Conservation (phyloP, 2,329 filamentous ascomycete species). For the Fusarium dimerum region DNA sequence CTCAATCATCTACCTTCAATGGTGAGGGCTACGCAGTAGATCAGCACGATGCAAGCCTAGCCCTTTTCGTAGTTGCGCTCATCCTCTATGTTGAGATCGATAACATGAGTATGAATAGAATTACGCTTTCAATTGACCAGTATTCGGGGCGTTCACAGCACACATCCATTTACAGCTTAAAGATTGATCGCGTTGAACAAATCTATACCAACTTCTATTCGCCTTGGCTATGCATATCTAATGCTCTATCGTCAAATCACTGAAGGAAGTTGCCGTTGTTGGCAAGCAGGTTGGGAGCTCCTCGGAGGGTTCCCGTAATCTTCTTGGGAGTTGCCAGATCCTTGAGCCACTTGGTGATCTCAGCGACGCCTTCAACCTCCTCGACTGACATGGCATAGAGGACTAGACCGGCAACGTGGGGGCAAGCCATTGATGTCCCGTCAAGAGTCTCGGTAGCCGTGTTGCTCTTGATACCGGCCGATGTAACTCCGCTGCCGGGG, state of each 20-base stretch:
- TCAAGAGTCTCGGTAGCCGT: constrained; percentile 49
- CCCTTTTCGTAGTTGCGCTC: no score
- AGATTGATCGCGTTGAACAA: no score
- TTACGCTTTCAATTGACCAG: no score
- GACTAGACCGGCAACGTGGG: constrained; percentile 60
- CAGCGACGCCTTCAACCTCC: constrained; percentile 33
- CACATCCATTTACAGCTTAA: no score
- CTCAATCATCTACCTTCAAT: no score
- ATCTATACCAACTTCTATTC: no score
- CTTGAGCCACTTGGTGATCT: constrained; percentile 44
- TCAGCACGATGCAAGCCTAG: no score
- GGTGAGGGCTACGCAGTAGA: no score
- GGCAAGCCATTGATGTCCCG: constrained; percentile 65
- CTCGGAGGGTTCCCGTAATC: constrained; percentile 39
- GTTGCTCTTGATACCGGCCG: constrained; percentile 48
- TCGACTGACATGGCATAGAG: constrained; percentile 49
- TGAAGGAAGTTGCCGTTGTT: constrained; percentile 47
- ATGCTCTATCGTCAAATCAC: constrained; percentile 9
- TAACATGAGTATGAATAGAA: no score
- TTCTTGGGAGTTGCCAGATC: constrained; percentile 43
- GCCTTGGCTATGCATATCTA: no score
- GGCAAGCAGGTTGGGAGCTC: constrained; percentile 49
- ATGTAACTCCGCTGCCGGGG: constrained; percentile 48
- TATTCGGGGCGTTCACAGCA: no score
- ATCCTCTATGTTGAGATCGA: no score